A percentile compares a stretch with the other conserved stretches of the same genome.
These are phyloP conservation scores for Cetradonia linearis DNA, from an alignment of 495 filamentous ascomycete species.

Conservation along the genomic window DNA sequence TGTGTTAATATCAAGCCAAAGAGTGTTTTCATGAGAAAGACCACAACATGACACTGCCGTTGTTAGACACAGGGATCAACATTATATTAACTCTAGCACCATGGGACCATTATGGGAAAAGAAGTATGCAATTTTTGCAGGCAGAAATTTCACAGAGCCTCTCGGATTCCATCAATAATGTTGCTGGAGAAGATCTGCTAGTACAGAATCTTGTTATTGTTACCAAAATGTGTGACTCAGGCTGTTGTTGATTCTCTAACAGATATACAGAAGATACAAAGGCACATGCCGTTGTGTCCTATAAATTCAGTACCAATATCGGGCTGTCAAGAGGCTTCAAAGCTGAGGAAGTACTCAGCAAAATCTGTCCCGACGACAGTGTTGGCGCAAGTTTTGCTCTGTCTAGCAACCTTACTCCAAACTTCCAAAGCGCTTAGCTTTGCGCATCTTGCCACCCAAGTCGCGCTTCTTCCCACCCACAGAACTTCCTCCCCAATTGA, in stretches of 20 bases:
- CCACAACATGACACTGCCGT: no score
- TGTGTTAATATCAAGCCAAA: no score
- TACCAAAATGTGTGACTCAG: background rate
- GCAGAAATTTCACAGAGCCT: no score
- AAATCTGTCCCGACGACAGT: background rate
- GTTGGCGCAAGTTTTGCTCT: background rate
- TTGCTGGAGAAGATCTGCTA: no score
- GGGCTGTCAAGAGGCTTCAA: background rate
- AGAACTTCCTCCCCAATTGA: conserved; percentile 14
- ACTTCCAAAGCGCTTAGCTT: background rate
- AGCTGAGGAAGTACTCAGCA: background rate
- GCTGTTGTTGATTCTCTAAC: background rate
- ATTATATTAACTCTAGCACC: no score
- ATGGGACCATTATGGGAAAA: no score
- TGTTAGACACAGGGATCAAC: no score
- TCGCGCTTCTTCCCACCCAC: conserved; percentile 12
- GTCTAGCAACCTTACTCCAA: background rate
- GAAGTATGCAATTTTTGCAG: no score
- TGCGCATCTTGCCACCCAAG: background rate
- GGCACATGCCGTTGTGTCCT: background rate
- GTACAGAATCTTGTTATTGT: background rate
- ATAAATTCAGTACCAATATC: background rate
- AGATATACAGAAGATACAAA: background rate
- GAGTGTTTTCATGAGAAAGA: no score
- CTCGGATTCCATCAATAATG: no score